Evolutionary conservation across 768 basidiomycete species (phyloP), one percentile per base, ranked within the genome.

Genomic region (Russula olivacea): DNA sequence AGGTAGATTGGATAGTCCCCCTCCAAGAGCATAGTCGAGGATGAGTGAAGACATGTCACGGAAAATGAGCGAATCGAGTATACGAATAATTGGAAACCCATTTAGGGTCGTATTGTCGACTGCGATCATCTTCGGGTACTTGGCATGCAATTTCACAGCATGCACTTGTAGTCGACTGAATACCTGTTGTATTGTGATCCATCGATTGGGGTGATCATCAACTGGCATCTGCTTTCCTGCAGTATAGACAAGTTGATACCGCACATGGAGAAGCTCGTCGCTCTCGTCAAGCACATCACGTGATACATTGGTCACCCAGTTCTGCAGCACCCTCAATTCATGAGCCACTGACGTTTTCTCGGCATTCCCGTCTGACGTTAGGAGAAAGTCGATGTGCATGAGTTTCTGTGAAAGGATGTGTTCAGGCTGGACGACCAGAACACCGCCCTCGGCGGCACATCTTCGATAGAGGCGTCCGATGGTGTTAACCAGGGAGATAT

Each of bases 341-440:
- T 23, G 15, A 11, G 51, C 55, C 6, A 58, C 23, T 3, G 32
- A 21, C 19, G 0, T 3, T 30, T 50, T 23, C 32, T 38, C 14
- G 50, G 1, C 1, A 40, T 38, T 19, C 14, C 50, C 17, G 38
- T 32, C 11, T 75, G 59, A 32, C 72, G 69, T 36, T 66, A 71
- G 34, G 19, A 58, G 25, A 17, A 12, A 9, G 59, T 84, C 77
- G 25, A 82, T 70, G 3, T 73, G 75, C 74, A 79, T 76, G 19
- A 84, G 72, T 65, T 76, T 75, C 61, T 80, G 79, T 0, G 83
- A 84, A 3, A 84, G 73, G 14, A 82, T 71, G 32, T 84, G 80
- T 51, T 84, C 82, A 0, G 83, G 83, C 52, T 84, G 83, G 12
- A 73, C 61, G 0, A 84, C 71, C 14, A 83, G 68, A n/a, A 84